Evolutionary conservation across 2,329 filamentous ascomycete genomes (phyloP), one percentile per base, ranked within the genome.

Genomic region (Stagonosporopsis cucurbitacearum): DNA sequence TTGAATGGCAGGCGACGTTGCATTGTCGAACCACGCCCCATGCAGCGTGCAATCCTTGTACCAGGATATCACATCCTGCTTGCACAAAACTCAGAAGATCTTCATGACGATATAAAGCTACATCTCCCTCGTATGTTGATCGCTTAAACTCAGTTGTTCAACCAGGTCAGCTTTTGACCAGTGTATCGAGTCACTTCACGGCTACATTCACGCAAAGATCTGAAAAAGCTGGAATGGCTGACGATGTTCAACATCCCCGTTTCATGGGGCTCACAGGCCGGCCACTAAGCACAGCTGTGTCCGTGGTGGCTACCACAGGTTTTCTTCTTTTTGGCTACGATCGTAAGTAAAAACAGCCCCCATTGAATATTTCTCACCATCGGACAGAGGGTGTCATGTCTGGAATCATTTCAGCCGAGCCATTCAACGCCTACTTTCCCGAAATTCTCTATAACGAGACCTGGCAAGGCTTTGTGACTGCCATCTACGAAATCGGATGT

Each of bases 401-500:
- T 19, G 72, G 72, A 23, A 75, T 75, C 45, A 75, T 75, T n/a
- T 67, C 67, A 1, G 70, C 70, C 2, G 64, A 69, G 6, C 69
- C 69, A 0, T 75, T 75, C 58, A 72, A 69, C 55, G 47, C 56
- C 11, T 73, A 72, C 54, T 78, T 79, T 46, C 77, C 77, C 0
- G 70, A 78, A 53, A 76, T 74, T 2, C 59, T 70, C 17, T 53
- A 71, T 51, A 68, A 82, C 60, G 70, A 77, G 13, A 80, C 78
- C n/a, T 77, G 80, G 69, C 79, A 80, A 66, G 81, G 80, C 47
- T 80, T 79, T 51, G 79, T 83, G 17, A 81, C 79, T 1, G 75
- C 81, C 15, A 82, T 81, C 58, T 84, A 83, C 69, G 80, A 83
- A 55, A 72, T 83, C 32, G 82, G 81, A n/a, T 80, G 78, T 57